Conservation (phyloP, 2,329 filamentous ascomycete species). For the Tolypocladium nubicola region DNA sequence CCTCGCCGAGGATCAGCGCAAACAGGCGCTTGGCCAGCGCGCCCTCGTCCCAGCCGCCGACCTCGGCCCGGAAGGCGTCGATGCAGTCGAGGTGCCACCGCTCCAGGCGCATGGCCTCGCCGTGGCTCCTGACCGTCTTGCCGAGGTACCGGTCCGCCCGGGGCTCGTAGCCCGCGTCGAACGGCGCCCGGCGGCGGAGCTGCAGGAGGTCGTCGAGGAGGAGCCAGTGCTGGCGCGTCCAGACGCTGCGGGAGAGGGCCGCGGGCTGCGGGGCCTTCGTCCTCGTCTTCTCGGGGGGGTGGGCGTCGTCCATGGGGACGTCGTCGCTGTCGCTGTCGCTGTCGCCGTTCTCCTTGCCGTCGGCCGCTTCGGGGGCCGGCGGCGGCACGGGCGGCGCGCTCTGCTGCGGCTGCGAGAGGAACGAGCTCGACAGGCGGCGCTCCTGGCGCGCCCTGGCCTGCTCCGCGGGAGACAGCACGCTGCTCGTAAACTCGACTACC, state of each 20-base stretch:
- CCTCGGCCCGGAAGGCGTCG: constrained; percentile 37
- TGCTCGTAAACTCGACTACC: constrained; percentile 47
- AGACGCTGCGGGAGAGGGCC: constrained; percentile 29
- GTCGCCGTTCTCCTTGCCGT: constrained; percentile 18
- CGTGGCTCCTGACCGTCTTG: constrained; percentile 35
- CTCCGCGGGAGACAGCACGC: constrained; percentile 33
- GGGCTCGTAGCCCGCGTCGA: constrained; percentile 15
- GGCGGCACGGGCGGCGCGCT: neutral
- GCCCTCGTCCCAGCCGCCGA: constrained; percentile 39
- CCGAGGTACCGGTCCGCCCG: constrained; percentile 30
- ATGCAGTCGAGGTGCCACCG: constrained; percentile 49
- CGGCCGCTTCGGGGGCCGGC: constrained; percentile 7
- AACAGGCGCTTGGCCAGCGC: constrained; percentile 42
- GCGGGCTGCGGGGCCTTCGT: constrained; percentile 2
- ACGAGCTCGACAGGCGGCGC: constrained; percentile 15
- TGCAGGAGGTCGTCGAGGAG: constrained; percentile 41
- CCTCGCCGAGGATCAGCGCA: constrained; percentile 39
- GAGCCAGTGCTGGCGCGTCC: constrained; percentile 43
- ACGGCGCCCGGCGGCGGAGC: constrained; percentile 31
- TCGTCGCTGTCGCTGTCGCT: constrained; percentile 14
- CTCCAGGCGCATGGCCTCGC: constrained; percentile 36
- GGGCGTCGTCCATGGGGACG: constrained; percentile 16
- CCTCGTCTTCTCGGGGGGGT: constrained; percentile 7
- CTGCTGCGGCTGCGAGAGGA: constrained; percentile 2
- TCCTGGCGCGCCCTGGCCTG: constrained; percentile 25